Conservation (phyloP, 768 basidiomycete genomes). For the Boletus reticulatus region DNA sequence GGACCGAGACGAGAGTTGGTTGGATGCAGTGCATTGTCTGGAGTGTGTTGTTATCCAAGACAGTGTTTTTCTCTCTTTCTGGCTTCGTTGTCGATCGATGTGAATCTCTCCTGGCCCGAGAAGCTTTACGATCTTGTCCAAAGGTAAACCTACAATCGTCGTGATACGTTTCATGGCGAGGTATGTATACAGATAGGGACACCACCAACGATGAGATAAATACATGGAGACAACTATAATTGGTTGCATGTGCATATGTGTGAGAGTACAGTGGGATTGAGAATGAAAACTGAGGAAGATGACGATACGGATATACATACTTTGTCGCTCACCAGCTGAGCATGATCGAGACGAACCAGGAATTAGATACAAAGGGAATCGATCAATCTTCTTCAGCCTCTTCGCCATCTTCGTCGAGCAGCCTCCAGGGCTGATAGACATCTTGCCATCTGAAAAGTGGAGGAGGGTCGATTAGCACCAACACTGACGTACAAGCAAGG, state of each 20-base stretch:
- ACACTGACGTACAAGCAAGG: neutral
- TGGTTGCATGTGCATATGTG: too few species aligned
- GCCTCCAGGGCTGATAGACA: slow-evolving; percentile 19
- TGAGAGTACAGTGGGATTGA: neutral
- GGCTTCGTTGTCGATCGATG: neutral
- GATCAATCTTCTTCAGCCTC: neutral
- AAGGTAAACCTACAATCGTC: too few species aligned
- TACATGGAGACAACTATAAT: too few species aligned
- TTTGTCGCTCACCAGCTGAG: neutral
- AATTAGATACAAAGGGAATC: neutral
- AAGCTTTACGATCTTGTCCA: too few species aligned
- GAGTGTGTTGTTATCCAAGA: slow-evolving; percentile 4
- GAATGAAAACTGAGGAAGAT: neutral
- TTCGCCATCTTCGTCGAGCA: slow-evolving; percentile 17
- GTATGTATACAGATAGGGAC: too few species aligned
- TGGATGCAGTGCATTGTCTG: neutral
- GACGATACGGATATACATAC: neutral
- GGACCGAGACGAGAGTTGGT: neutral
- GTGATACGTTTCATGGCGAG: too few species aligned
- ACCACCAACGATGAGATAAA: too few species aligned
- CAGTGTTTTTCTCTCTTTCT: neutral
- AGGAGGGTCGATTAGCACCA: too few species aligned
- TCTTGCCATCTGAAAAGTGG: slow-evolving; percentile 14
- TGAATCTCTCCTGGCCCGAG: too few species aligned
- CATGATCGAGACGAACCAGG: neutral